These are phyloP conservation scores for Grosmannia huntii DNA, from an alignment of 2,329 filamentous ascomycete species.

Conservation along the genomic window DNA sequence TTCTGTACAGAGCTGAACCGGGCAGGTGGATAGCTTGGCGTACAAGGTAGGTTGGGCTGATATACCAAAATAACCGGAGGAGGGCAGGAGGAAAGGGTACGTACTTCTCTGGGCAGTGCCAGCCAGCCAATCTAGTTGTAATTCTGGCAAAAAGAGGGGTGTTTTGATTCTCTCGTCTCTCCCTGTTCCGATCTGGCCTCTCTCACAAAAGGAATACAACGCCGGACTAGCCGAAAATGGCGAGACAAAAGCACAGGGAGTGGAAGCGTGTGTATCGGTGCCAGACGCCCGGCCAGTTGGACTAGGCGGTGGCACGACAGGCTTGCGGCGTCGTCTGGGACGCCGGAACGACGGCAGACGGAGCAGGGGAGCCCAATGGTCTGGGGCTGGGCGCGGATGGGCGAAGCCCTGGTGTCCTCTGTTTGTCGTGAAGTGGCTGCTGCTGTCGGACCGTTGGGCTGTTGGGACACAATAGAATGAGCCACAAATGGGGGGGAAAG, in stretches of 20 bases:
- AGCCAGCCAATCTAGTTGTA: background rate
- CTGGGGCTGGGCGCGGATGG: background rate
- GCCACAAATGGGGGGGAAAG: background rate
- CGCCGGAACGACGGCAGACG: background rate
- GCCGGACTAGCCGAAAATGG: background rate
- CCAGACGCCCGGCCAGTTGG: background rate
- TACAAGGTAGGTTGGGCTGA: background rate
- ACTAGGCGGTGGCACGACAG: background rate
- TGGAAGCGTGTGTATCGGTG: background rate
- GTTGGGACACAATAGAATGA: background rate
- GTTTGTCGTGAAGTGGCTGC: background rate
- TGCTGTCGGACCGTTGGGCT: background rate
- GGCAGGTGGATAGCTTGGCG: slow-evolving; percentile 6
- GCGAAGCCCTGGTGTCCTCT: background rate
- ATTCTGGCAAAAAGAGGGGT: background rate
- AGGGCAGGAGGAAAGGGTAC: background rate
- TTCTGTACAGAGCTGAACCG: slow-evolving; percentile 9
- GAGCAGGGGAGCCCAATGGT: background rate
- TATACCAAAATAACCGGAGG: background rate
- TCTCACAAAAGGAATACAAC: background rate
- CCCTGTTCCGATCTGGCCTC: background rate
- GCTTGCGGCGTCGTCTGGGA: background rate
- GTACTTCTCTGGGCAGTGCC: background rate
- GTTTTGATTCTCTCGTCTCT: background rate
- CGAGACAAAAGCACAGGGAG: too few relatives aligned